Conservation (phyloP, 2,329 filamentous ascomycete species). For the Capronia coronata region DNA sequence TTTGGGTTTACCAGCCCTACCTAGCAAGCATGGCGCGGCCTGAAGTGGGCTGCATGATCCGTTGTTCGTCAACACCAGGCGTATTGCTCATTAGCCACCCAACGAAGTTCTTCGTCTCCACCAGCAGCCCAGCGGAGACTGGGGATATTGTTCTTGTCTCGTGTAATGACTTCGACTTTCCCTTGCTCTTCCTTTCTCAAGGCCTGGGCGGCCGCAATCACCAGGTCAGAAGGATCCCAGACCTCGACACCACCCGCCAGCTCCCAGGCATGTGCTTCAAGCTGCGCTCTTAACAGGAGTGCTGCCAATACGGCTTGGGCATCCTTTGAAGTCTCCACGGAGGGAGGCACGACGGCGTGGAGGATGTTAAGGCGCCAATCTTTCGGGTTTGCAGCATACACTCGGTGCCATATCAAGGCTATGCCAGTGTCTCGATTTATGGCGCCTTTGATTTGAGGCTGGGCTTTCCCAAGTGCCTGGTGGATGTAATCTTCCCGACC, state of each 20-base stretch:
- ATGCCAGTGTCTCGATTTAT: slow-evolving; percentile 37
- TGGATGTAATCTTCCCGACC: slow-evolving; percentile 74
- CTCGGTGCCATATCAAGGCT: slow-evolving; percentile 36
- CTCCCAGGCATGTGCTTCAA: slow-evolving; percentile 64
- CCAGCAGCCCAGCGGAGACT: slow-evolving; percentile 42
- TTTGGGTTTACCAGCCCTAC: too few relatives aligned
- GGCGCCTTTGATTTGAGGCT: slow-evolving; percentile 62
- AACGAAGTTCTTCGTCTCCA: slow-evolving; percentile 38
- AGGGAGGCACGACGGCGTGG: slow-evolving; percentile 32
- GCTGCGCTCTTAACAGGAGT: slow-evolving; percentile 61
- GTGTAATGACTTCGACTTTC: slow-evolving; percentile 37
- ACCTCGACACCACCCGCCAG: slow-evolving; percentile 61
- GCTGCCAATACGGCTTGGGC: slow-evolving; percentile 46
- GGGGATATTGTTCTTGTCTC: slow-evolving; percentile 43
- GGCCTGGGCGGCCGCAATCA: slow-evolving; percentile 40
- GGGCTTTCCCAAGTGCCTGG: slow-evolving; percentile 46
- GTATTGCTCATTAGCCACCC: slow-evolving; percentile 46
- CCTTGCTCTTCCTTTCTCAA: slow-evolving; percentile 25
- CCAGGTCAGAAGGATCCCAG: slow-evolving; percentile 68
- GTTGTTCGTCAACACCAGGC: slow-evolving; percentile 44
- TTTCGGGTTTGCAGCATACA: slow-evolving; percentile 33
- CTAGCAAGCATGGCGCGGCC: too few relatives aligned
- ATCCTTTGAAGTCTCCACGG: slow-evolving; percentile 34
- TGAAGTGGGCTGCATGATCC: too few relatives aligned
- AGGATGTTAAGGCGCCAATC: slow-evolving; percentile 40